A percentile compares a stretch with the other conserved stretches of the same genome.
These are phyloP conservation scores for Babesia ovis DNA, from an alignment of 169 alveolate genomes.

Conservation along the genomic window DNA sequence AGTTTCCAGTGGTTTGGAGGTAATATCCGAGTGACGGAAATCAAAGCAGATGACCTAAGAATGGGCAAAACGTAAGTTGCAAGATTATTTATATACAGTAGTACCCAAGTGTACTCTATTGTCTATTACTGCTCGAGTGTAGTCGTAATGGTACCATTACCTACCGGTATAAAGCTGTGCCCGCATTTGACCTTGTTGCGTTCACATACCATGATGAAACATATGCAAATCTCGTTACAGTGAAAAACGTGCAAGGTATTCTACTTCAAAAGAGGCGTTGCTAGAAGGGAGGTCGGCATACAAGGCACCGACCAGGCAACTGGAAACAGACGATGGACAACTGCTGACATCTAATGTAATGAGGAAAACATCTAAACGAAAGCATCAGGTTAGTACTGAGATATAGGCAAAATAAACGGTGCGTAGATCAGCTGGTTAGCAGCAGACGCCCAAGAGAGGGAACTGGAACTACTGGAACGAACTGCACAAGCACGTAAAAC, in stretches of 20 bases:
- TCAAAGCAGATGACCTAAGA: slow-evolving; percentile 59
- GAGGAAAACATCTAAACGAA: slow-evolving; percentile 56
- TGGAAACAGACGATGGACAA: slow-evolving; percentile 62
- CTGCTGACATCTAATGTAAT: slow-evolving; percentile 44
- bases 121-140: too few relatives aligned
- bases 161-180: too few relatives aligned
- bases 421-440: slow-evolving; percentile 84
- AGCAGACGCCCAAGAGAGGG: slow-evolving; percentile 82
- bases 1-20: slow-evolving; percentile 50
- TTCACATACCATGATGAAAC: too few relatives aligned
- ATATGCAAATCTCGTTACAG: slow-evolving; percentile 7
- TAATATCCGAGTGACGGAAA: slow-evolving; percentile 34
- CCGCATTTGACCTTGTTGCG: too few relatives aligned
- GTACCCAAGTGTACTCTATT: too few relatives aligned
- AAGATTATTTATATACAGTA: not conserved
- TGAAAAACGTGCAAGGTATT: slow-evolving; percentile 34
- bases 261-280: slow-evolving; percentile 36
- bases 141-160: too few relatives aligned
- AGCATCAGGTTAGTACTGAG: slow-evolving; percentile 47
- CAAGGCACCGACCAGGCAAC: slow-evolving; percentile 27
- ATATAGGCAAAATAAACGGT: not conserved
- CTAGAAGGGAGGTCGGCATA: slow-evolving; percentile 36
- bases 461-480: slow-evolving; percentile 78
- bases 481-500: slow-evolving; percentile 75
- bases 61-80: slow-evolving; percentile 28